A percentile compares a stretch with the other conserved stretches of the same genome.
phyloP scores from a whole-genome alignment of 257 asterid species.

The Penstemon eatonii region DNA sequence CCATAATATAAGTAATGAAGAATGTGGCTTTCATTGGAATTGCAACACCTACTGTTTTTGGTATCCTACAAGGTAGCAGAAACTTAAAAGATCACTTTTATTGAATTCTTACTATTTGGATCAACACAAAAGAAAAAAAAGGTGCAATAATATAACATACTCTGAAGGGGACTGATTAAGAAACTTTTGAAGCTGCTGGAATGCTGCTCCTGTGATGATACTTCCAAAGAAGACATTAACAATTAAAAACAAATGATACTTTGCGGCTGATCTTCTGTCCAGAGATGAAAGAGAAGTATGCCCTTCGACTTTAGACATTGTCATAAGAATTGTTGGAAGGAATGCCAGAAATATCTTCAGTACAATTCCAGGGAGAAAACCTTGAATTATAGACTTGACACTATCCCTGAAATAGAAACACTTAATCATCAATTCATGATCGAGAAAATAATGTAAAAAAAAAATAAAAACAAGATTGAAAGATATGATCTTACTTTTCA shows the following conservation, averaged over 20 bases:
- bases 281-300: slow-evolving; percentile 67
- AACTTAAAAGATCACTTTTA: slow-evolving; percentile 8
- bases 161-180: slow-evolving; percentile 77
- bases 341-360: slow-evolving; percentile 74
- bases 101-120: no score
- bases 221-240: slow-evolving; percentile 93
- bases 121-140: neutral
- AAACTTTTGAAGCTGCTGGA: slow-evolving; percentile 77
- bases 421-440: slow-evolving; percentile 13
- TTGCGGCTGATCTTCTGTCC: slow-evolving; percentile 80
- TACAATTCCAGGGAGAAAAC: slow-evolving; percentile 95
- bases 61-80: slow-evolving; percentile 61
- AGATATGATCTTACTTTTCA: slow-evolving; percentile 50
- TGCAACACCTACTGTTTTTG: slow-evolving; percentile 80
- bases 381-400: slow-evolving; percentile 74
- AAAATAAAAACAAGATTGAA: neutral
- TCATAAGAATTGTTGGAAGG: slow-evolving; percentile 80
- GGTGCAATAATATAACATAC: slow-evolving; percentile 35
- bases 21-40: slow-evolving; percentile 95
- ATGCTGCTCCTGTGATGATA: slow-evolving; percentile 82
- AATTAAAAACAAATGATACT: slow-evolving; percentile 72
- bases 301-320: slow-evolving; percentile 84
- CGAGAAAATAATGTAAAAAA: neutral
- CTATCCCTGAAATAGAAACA: slow-evolving; percentile 49
- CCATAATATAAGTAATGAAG: slow-evolving; percentile 89